Evolutionary conservation across 75 land plant species (phyloP), one percentile per base, ranked within the genome.

Genomic region (Cryptomeria japonica): DNA sequence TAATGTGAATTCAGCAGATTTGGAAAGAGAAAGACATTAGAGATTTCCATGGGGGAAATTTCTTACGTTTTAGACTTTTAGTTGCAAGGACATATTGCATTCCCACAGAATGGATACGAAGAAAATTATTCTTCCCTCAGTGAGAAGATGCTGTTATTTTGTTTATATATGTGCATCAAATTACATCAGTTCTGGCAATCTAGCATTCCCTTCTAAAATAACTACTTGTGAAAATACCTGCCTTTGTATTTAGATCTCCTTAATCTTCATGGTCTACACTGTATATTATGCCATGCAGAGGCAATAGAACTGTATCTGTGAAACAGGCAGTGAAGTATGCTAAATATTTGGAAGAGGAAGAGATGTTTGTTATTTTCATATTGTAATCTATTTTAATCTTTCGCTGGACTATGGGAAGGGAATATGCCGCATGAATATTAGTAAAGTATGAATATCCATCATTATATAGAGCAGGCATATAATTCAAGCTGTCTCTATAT

Each of bases 1-100:
- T 58, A 89, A 91, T 75, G 61, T 87, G 56, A 51, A 61, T n/a
- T 73, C 72, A 64, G 58, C 79, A 55, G 58, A 76, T 37, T 49
- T 37, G 87, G 84, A 82, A 46, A 82, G 32, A 46, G 13, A 82
- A 82, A 46, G 47, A 82, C 41, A 82, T 2, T 82, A 13, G 31
- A 82, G 32, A 82, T 82, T 32, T 82, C n/a, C 84, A 12, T 42
- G 32, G 31, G 84, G 8, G 15, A 46, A 25, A 12, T 82, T 13
- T 82, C 32, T 51, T 51, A 51, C 28, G 84, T 15, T 82, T 12
- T n/a, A n/a, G n/a, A n/a, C n/a, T n/a, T n/a, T n/a, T 25, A 19
- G 84, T 28, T 25, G n/a, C 14, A 42, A 82, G 47, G 49, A 82
- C 32, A 46, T 82, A 11, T 25, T 82, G 42, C 41, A 25, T 42